These are phyloP conservation scores for Aspergillus jensenii DNA, from an alignment of 2,329 filamentous ascomycete species.

Conservation along the genomic window DNA sequence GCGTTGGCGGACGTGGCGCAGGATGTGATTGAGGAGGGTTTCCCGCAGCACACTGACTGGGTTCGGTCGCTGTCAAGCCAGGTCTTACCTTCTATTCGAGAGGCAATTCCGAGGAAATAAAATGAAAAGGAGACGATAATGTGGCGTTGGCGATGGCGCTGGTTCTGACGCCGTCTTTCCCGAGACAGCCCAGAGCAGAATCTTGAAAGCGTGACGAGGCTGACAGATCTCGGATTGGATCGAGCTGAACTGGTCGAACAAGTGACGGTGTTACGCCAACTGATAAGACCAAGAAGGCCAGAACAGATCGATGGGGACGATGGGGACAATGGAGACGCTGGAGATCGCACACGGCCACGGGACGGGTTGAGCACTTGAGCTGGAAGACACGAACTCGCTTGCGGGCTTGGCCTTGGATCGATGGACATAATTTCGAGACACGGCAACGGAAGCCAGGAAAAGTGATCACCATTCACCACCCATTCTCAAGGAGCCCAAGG, in stretches of 20 bases:
- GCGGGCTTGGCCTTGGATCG: neutral
- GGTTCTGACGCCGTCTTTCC: neutral
- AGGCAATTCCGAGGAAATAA: neutral
- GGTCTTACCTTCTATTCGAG: neutral
- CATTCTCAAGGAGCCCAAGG: neutral
- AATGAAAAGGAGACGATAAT: neutral
- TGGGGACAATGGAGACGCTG: neutral
- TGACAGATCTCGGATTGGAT: neutral
- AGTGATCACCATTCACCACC: neutral
- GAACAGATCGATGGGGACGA: constrained; percentile 1
- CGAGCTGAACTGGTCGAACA: neutral
- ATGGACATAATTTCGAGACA: neutral
- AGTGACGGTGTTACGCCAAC: neutral
- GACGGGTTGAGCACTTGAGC: neutral
- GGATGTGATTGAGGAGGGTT: constrained; percentile 8
- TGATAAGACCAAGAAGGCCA: neutral
- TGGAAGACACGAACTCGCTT: neutral
- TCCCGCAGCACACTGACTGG: neutral
- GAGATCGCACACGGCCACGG: neutral
- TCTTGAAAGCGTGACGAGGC: neutral
- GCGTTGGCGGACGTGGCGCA: constrained; percentile 3
- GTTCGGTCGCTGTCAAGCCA: neutral
- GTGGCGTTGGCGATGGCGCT: neutral
- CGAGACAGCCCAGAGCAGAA: neutral
- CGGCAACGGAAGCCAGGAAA: neutral